Evolutionary conservation across 1,284 basidiomycete genomes (phyloP), one percentile per base, ranked within the genome.

Genomic region (Trametes pubescens): DNA sequence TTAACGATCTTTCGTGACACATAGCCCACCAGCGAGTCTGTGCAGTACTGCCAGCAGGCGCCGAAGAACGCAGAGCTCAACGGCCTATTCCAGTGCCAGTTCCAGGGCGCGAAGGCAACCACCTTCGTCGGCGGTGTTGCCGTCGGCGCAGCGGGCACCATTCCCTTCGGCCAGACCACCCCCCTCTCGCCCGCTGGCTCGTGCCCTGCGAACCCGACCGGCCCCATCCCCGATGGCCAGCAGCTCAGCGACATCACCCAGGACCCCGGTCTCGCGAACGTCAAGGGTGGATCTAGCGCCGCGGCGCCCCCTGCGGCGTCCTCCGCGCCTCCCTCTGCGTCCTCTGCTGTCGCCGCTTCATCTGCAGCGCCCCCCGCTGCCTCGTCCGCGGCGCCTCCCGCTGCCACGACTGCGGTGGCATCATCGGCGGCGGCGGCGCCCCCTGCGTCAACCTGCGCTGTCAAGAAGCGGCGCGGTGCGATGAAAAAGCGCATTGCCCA

Each of bases 161-260:
- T 80, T 26, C 80, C 80, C 5, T 74, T 81, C 58, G 80, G 80
- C 40, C 60, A 76, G 49, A 71, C 61, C 29, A 57, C 70, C 2
- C 60, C 74, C 4, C 57, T 81, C 51, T 77, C 69, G 65, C 79
- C 80, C 1, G 65, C 77, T 0, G 80, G 80, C 16, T 79, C 78
- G 13, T 81, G 80, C 73, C 78, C 79, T 34, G 80, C 79, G 8
- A 71, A 79, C 65, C 66, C 78, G 3, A 62, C 64, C 16, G 79
- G 79, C 2, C 78, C 80, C 51, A 74, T 82, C 49, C 59, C 85
- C 1, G 86, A 86, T 70, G 86, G 86, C 43, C 67, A 73, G 13
- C 86, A 87, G 73, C 78, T 88, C 26, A 76, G 75, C 53, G 78
- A 78, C 64, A 73, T 84, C 61, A 79, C 79, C 2, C 74, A 78